Evolutionary conservation across 768 basidiomycete genomes (phyloP).

Genomic region (Naganishia friedmannii): DNA sequence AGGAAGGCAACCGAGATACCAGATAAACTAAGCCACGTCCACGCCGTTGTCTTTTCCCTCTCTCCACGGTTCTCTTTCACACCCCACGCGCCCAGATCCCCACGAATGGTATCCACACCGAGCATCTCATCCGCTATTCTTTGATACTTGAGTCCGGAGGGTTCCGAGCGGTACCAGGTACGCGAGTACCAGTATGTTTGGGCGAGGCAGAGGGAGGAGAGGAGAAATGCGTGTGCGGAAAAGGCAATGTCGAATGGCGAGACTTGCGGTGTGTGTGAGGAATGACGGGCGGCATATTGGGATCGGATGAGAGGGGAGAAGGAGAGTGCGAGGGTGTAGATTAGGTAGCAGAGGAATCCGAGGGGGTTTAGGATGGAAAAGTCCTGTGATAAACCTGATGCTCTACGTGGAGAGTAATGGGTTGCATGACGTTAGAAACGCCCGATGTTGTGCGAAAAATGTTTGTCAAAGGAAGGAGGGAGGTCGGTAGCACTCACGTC

Average conservation of each 20-base stretch:
- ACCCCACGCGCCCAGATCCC: not conserved
- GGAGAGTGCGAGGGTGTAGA: constrained; percentile 51
- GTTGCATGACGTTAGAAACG: not conserved
- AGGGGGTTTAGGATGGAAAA: constrained; percentile 54
- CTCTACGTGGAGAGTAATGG: constrained; percentile 31
- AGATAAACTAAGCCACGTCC: constrained; percentile 20
- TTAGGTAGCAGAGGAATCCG: constrained; percentile 50
- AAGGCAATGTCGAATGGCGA: constrained; percentile 54
- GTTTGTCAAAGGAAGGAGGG: constrained; percentile 5
- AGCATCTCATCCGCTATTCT: constrained; percentile 24
- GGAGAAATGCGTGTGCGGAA: constrained; percentile 50
- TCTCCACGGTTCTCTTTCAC: constrained; percentile 10
- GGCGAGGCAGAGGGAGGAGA: constrained; percentile 45
- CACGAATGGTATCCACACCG: constrained; percentile 9
- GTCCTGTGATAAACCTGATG: constrained; percentile 52
- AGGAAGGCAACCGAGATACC: constrained; percentile 11
- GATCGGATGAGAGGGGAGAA: constrained; percentile 44
- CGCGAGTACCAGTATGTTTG: constrained; percentile 51
- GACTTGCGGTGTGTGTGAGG: constrained; percentile 52
- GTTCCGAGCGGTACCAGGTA: not conserved
- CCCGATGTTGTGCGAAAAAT: not conserved
- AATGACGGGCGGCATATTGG: constrained; percentile 52
- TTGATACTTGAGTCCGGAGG: constrained; percentile 1
- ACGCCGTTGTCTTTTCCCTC: constrained; percentile 23
- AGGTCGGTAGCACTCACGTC: constrained; percentile 34